These are phyloP conservation scores for Euphorbia pulcherrima DNA, from an alignment of 345 rosid species.

Conservation along the genomic window DNA sequence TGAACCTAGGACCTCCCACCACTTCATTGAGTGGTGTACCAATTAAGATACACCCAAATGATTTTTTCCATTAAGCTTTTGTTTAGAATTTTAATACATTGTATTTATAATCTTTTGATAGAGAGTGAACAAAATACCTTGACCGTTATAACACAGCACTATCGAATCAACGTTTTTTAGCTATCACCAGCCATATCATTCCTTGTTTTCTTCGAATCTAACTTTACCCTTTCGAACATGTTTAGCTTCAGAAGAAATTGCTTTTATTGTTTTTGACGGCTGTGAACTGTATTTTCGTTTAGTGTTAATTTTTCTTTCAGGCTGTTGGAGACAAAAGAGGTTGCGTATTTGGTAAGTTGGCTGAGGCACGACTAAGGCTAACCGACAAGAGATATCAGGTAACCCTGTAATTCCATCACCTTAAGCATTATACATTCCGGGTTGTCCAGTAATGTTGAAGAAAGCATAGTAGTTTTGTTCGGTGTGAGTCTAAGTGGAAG, in stretches of 20 bases:
- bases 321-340: slow-evolving; percentile 89
- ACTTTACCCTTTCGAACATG: background rate
- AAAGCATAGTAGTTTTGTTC: background rate
- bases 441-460: slow-evolving; percentile 39
- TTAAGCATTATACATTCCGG: slow-evolving; percentile 38
- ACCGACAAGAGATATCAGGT: slow-evolving; percentile 87
- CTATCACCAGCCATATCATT: no score
- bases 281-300: background rate
- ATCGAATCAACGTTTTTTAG: no score
- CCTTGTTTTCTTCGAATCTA: no score
- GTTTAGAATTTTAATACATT: no score
- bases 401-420: slow-evolving; percentile 8
- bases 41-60: no score
- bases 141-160: no score
- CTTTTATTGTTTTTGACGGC: background rate
- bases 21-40: no score
- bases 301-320: slow-evolving; percentile 35
- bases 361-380: slow-evolving; percentile 83
- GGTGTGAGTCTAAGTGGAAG: no score
- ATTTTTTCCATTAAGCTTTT: no score
- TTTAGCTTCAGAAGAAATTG: background rate
- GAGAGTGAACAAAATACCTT: no score
- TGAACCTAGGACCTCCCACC: no score
- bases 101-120: no score
- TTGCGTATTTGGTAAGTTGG: slow-evolving; percentile 89